Base-by-base conservation (phyloP, 2,329 filamentous ascomycete genomes). In the Neopestalotiopsis sp. region DNA sequence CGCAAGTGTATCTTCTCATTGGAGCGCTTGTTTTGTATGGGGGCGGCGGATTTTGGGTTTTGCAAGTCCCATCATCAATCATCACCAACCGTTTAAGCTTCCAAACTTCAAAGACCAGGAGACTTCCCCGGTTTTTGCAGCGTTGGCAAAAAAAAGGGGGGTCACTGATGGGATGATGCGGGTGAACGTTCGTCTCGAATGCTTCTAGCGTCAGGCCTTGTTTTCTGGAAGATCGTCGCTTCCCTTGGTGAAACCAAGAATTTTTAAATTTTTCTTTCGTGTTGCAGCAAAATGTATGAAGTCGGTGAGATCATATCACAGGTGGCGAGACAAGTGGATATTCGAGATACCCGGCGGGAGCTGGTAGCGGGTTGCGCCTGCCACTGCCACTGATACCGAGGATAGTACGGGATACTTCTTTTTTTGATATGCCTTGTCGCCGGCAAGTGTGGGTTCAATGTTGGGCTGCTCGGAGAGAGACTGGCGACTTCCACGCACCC, bases 101-200 rank as follows among this genome's bases (percentile, higher is more conserved):
- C 34, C 34, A 38, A 28, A 9, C 34, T 38, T 10, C 34, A 38
- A 38, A 38, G 34, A 49, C 13, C 42, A 14, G 13, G 42, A 61
- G 58, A 38, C 28, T 62, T 62, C 59, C 59, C 32, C 32, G 40
- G 59, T 20, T 62, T 62, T 62, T 14, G 42, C 17, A 24, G 45
- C 34, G n/a, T 20, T 53, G 17, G 45, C 45, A 20, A 17, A 53
- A 53, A 17, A n/a, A n/a, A n/a, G 17, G 45, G 45, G 45, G 34
- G 34, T 38, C 34, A 38, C 10, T 10, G 10, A 38, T 6, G 10
- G 34, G 34, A 38, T 6, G 24, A 30, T 62, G 32, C 32, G 28
- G 34, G 59, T 62, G 59, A 59, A 59, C 9, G 30, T 12, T 28
- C 34, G 32, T 38, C 34, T 62, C 59, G 13, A 62, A 40, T 38